Evolutionary conservation across 2,329 filamentous ascomycete genomes (phyloP).

Genomic region (Xylariales sp.): DNA sequence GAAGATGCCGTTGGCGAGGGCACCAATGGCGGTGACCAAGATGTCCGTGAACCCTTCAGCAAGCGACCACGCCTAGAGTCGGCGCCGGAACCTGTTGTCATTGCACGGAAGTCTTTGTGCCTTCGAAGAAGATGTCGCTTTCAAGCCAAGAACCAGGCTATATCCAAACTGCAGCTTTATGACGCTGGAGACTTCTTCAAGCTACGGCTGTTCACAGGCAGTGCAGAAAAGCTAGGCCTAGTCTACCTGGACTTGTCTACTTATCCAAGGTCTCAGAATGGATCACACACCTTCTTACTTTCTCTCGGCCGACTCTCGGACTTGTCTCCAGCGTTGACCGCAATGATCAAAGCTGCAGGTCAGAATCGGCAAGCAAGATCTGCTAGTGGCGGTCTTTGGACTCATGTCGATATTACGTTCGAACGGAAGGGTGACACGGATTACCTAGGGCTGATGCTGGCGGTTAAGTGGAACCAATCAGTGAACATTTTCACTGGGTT

Average conservation of each 20-base stretch:
- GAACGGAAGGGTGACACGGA: slow-evolving; percentile 19
- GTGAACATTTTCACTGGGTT: slow-evolving; percentile 23
- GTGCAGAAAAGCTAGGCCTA: neutral
- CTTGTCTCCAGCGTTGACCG: neutral
- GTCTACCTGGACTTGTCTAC: neutral
- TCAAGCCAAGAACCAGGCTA: neutral
- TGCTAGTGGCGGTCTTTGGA: slow-evolving; percentile 27
- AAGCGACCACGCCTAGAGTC: slow-evolving; percentile 17
- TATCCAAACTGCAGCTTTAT: no score
- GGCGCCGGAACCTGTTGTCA: neutral
- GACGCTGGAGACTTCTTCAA: neutral
- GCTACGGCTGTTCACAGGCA: neutral
- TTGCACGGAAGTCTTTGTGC: neutral
- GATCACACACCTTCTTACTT: neutral
- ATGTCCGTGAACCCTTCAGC: slow-evolving; percentile 8
- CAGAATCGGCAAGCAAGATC: slow-evolving; percentile 1
- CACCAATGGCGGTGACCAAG: no score
- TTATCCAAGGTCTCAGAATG: neutral
- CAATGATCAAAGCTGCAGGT: slow-evolving; percentile 5
- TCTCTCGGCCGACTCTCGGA: neutral
- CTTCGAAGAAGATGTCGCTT: slow-evolving; percentile 2
- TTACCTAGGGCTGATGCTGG: slow-evolving; percentile 25
- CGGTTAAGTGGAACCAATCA: slow-evolving; percentile 39
- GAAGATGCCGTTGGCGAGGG: no score
- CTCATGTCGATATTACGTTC: slow-evolving; percentile 24